Evolutionary conservation across 257 asterid species (phyloP).

Genomic region (Solanum clarkiae): DNA sequence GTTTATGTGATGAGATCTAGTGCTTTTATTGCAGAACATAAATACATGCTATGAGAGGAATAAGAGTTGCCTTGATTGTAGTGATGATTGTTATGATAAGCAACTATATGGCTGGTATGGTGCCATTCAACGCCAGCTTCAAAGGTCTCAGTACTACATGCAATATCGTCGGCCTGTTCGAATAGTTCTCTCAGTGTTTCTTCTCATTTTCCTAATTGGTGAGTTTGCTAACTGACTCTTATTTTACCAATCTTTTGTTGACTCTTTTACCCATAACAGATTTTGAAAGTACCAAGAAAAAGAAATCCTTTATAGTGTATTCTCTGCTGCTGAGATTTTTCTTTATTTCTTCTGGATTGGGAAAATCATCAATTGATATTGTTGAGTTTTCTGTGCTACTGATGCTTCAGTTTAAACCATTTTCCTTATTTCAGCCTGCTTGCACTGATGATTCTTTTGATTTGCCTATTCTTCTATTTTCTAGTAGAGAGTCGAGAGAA

Average conservation of each 20-base stretch:
- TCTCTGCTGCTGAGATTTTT: neutral
- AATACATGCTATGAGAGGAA: conserved; percentile 44
- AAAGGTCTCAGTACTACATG: conserved; percentile 79
- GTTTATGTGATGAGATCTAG: neutral
- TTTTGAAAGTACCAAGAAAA: neutral
- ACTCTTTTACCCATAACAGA: neutral
- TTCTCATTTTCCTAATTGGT: conserved; percentile 67
- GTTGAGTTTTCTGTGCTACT: neutral
- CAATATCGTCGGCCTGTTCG: conserved; percentile 71
- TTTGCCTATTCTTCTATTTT: neutral
- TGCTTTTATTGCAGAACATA: conserved; percentile 33
- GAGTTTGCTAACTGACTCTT: conserved; percentile 23
- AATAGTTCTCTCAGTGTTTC: conserved; percentile 31
- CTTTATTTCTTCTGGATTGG: neutral
- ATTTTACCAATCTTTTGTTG: neutral
- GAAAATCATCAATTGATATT: neutral
- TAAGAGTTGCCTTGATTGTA: conserved; percentile 61
- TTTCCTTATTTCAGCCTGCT: neutral
- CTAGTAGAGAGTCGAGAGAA: neutral
- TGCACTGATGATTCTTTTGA: neutral
- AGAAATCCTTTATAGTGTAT: neutral
- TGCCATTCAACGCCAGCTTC: conserved; percentile 67
- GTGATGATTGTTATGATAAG: conserved; percentile 55
- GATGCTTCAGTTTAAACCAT: neutral
- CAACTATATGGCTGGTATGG: conserved; percentile 79